Evolutionary conservation across 805 yeast genomes (phyloP).

Genomic region (Kodamaea laetipori): DNA sequence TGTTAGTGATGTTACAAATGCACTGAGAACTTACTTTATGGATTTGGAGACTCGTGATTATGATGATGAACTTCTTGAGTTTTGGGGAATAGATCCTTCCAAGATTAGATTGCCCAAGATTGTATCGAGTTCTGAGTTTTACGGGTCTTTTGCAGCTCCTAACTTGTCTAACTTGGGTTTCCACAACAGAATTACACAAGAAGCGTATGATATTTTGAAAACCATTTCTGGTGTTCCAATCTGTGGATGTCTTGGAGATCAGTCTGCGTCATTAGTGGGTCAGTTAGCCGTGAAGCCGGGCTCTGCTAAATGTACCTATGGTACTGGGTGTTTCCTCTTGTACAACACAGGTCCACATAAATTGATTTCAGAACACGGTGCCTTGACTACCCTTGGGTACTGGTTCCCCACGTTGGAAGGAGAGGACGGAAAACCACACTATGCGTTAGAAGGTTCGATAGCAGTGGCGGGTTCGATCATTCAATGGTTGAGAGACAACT

Average conservation of each 20-base stretch:
- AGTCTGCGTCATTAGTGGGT: conserved; percentile 90
- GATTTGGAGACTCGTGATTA: conserved; percentile 73
- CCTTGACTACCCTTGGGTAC: conserved; percentile 86
- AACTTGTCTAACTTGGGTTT: conserved; percentile 53
- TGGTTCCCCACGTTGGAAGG: conserved; percentile 74
- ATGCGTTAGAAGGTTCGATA: conserved; percentile 92
- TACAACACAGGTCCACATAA: conserved; percentile 82
- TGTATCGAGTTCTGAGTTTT: conserved; percentile 74
- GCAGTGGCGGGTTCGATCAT: conserved; percentile 95
- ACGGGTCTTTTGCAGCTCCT: conserved; percentile 71
- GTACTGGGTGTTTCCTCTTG: conserved; percentile 90
- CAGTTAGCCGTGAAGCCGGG: conserved; percentile 84
- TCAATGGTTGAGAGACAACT: conserved; percentile 91
- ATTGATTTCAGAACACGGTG: conserved; percentile 74
- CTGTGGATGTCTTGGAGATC: conserved; percentile 92
- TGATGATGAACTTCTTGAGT: conserved; percentile 71
- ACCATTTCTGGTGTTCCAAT: conserved; percentile 67
- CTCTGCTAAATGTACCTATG: conserved; percentile 92
- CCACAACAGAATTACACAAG: conserved; percentile 52
- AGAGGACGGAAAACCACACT: conserved; percentile 62
- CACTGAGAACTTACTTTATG: conserved; percentile 89
- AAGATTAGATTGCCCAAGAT: conserved; percentile 73
- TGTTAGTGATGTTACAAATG: conserved; percentile 88
- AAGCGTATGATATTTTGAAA: conserved; percentile 51
- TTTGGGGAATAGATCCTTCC: conserved; percentile 76